These are phyloP conservation scores for Luzula sylvatica DNA, from an alignment of 176 grass and related monocot species.

Conservation along the genomic window DNA sequence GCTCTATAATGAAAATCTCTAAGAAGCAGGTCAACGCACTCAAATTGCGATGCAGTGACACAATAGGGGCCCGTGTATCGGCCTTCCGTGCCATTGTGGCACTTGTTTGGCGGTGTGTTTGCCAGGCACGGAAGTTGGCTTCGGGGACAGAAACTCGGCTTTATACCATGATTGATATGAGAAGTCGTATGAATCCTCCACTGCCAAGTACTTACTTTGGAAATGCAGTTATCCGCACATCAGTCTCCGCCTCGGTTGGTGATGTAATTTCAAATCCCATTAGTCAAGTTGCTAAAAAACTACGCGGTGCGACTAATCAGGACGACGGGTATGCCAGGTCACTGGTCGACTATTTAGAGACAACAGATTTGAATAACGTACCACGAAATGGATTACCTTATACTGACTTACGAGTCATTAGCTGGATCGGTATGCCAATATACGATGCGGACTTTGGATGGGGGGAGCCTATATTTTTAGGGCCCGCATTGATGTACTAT, in stretches of 20 bases:
- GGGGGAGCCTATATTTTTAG: conserved; percentile 44
- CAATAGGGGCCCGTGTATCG: conserved; percentile 6
- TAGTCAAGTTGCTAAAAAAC: conserved; percentile 10
- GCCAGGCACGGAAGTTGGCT: conserved; percentile 20
- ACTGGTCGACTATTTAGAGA: conserved; percentile 35
- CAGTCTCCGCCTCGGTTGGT: conserved; percentile 10
- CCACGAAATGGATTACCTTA: conserved; percentile 32
- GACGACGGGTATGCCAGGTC: conserved; percentile 31
- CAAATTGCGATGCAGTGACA: neutral
- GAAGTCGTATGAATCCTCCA: conserved; percentile 28
- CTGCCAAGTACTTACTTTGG: conserved; percentile 38
- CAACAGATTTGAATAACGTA: conserved; percentile 8
- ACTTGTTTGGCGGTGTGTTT: conserved; percentile 35
- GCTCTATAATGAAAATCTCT: conserved; percentile 30
- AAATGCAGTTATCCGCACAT: conserved; percentile 45
- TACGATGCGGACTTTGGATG: conserved; percentile 59
- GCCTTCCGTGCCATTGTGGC: conserved; percentile 33
- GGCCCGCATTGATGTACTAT: conserved; percentile 15
- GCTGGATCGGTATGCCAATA: conserved; percentile 45
- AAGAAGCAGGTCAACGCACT: conserved; percentile 29
- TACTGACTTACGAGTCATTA: conserved; percentile 38
- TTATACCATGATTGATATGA: conserved; percentile 35
- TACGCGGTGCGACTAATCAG: conserved; percentile 23
- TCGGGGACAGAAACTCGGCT: conserved; percentile 4
- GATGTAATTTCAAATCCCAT: conserved; percentile 16